Base-by-base conservation (phyloP, 495 filamentous ascomycete genomes). In the Haplographium delicatum region DNA sequence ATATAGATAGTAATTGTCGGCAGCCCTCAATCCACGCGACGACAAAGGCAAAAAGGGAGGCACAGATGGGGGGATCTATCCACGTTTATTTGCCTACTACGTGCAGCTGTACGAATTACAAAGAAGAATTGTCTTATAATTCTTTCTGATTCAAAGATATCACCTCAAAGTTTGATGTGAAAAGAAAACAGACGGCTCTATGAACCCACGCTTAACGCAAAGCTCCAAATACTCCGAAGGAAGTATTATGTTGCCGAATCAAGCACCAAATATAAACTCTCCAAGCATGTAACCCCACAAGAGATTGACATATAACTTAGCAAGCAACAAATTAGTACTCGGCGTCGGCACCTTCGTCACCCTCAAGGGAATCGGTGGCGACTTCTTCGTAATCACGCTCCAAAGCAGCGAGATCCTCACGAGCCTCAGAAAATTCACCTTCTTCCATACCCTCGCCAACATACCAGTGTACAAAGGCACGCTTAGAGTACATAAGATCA, bases 371-470 rank as follows among this genome's bases (percentile, higher is more conserved):
- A 72, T 98, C 93, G 65, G 90, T 90, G 57, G 89, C 93, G 62
- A 98, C 93, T 72, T 98, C 93, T 75, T 97, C 94, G 76, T 98
- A 98, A 72, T 98, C 93, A 57, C 91, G 87, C 82, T 98, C 93
- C 37, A 98, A 82, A 60, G 93, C 93, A 63, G 93, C 93, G 63
- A 98, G 71, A 72, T 98, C 93, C 78, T 98, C 93, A 70, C 93
- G 88, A 45, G 93, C 93, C 80, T 98, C 93, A 41, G 89, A 94
- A 79, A 98, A 98, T 71, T 98, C 93, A 66, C 93, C 93, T 72
- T 98, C 93, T 79, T 98, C 93, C 93, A 98, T 98, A 82, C 93
- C 93, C 79, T 98, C 93, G 74, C 93, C 93, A 68, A 98, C 93
- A 63, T 98, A 98, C 93, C 93, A 98, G 74, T 98, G 93, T 44